Percentiles rank a stretch among this genome's conserved stretches.
These are phyloP conservation scores for Cucumis cinereus DNA, from an alignment of 306 rosid genomes.

Conservation along the genomic window DNA sequence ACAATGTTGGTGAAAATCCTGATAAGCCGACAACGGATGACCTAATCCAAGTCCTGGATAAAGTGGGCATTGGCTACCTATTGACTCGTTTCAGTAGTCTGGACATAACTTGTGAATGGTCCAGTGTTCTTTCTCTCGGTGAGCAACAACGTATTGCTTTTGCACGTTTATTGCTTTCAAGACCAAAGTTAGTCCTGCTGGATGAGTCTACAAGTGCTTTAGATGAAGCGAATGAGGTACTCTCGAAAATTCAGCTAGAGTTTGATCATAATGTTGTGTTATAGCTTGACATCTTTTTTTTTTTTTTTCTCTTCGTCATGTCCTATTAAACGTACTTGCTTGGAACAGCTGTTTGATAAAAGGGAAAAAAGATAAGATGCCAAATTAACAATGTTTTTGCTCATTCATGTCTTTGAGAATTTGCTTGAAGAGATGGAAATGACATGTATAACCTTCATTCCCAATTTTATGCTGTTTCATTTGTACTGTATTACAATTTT, in stretches of 20 bases:
- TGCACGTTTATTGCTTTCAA: constrained; percentile 81
- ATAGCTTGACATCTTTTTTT: not conserved
- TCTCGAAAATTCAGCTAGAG: not conserved
- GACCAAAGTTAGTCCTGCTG: constrained; percentile 62
- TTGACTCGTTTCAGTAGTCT: constrained; percentile 57
- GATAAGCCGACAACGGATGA: constrained; percentile 61
- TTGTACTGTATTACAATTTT: not conserved
- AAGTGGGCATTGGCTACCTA: constrained; percentile 69
- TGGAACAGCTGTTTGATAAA: not conserved
- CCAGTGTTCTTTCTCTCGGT: constrained; percentile 92
- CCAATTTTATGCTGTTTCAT: not conserved
- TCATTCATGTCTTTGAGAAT: no score
- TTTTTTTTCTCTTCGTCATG: not conserved
- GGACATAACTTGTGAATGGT: constrained; percentile 80
- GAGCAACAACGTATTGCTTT: constrained; percentile 98
- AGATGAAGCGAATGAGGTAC: constrained; percentile 92
- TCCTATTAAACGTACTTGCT: not conserved
- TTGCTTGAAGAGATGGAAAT: not conserved
- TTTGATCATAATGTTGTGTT: not conserved
- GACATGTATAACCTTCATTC: not conserved
- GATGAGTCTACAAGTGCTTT: constrained; percentile 95
- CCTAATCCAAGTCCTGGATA: constrained; percentile 55
- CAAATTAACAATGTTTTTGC: no score
- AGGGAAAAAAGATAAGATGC: no score
- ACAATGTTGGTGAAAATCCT: constrained; percentile 20